Conservation (phyloP, 1,139 yeast species). For the Candida buenavistaensis region DNA sequence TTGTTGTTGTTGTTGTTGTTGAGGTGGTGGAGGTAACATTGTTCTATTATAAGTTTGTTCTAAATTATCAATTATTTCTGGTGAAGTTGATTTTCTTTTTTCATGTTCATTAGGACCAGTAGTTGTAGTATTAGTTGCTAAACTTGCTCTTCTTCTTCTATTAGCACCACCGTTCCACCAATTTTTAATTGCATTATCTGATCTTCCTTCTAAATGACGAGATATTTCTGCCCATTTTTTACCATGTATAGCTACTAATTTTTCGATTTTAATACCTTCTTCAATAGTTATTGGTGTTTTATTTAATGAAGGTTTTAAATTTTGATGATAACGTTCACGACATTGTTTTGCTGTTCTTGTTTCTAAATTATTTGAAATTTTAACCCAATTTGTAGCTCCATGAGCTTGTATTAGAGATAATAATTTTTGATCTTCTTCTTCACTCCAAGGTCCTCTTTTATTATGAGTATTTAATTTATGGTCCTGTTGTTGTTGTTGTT, state of each 20-base stretch:
- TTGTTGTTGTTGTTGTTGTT: neutral
- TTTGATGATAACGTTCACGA: constrained; percentile 89
- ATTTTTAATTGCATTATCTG: constrained; percentile 89
- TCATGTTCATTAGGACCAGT: too few relatives aligned
- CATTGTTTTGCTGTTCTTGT: constrained; percentile 91
- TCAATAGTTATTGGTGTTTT: constrained; percentile 81
- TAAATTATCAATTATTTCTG: too few relatives aligned
- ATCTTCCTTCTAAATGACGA: constrained; percentile 79
- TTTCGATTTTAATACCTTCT: constrained; percentile 81
- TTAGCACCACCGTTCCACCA: constrained; percentile 98
- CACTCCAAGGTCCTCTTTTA: constrained; percentile 86
- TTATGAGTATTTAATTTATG: constrained; percentile 5
- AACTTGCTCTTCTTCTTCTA: constrained; percentile 60
- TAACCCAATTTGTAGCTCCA: constrained; percentile 92
- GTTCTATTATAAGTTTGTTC: neutral
- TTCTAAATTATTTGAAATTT: constrained; percentile 70
- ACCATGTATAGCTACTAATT: constrained; percentile 75
- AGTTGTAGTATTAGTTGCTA: too few relatives aligned
- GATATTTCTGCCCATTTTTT: constrained; percentile 96
- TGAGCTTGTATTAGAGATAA: constrained; percentile 67
- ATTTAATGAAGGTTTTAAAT: constrained; percentile 80
- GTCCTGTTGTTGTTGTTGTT: neutral
- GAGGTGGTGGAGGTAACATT: constrained; percentile 10
- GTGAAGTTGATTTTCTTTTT: too few relatives aligned
- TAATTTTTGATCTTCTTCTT: constrained; percentile 75